Evolutionary conservation across 176 grass and related monocot species (phyloP).

Genomic region (Eragrostis nindensis): DNA sequence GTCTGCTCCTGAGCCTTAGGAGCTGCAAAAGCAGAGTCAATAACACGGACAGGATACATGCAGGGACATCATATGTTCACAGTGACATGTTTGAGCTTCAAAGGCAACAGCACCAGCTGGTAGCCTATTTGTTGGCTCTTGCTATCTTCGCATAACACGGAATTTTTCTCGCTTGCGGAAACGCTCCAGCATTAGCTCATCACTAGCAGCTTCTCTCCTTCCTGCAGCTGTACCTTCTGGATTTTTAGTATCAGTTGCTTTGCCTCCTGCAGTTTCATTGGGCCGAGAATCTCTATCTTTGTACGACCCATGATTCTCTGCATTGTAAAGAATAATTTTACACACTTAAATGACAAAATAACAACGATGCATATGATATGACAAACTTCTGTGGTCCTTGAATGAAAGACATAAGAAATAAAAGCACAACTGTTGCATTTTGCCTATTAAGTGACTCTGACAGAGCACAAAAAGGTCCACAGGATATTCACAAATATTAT

Average conservation of each 20-base stretch:
- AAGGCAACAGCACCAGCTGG: slow-evolving; percentile 6
- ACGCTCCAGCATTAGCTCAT: slow-evolving; percentile 74
- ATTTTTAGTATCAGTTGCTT: slow-evolving; percentile 51
- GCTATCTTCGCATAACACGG: slow-evolving; percentile 66
- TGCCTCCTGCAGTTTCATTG: slow-evolving; percentile 44
- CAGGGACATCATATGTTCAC: background rate
- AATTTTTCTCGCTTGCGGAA: slow-evolving; percentile 84
- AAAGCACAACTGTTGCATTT: background rate
- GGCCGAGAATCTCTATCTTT: slow-evolving; percentile 52
- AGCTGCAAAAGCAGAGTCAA: slow-evolving; percentile 23
- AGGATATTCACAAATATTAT: background rate
- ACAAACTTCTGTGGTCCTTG: background rate
- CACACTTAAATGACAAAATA: slow-evolving; percentile 20
- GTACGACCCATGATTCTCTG: slow-evolving; percentile 73
- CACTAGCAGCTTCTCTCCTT: slow-evolving; percentile 75
- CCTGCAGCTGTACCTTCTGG: slow-evolving; percentile 44
- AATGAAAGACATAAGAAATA: slow-evolving; percentile 6
- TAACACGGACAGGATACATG: background rate
- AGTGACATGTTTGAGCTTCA: slow-evolving; percentile 19
- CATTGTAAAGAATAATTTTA: slow-evolving; percentile 32
- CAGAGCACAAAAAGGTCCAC: background rate
- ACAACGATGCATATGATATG: slow-evolving; percentile 13
- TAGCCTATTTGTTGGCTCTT: background rate
- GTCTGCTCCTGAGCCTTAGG: background rate
- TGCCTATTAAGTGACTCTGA: background rate